These are phyloP conservation scores for Coprinopsis cinerea DNA, from an alignment of 768 basidiomycete species.

Conservation along the genomic window DNA sequence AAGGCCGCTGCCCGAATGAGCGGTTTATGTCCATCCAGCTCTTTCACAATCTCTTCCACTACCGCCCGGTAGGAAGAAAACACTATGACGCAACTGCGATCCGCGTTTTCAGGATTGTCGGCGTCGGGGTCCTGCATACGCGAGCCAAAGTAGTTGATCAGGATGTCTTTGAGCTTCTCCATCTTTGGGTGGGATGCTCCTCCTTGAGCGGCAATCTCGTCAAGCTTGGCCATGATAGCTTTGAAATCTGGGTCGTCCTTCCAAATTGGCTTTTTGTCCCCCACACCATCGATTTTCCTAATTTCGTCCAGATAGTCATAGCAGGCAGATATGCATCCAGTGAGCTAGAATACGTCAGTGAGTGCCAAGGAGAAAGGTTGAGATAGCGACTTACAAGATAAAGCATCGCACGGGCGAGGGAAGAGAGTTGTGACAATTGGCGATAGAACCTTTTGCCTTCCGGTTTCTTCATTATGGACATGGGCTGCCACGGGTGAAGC, in stretches of 20 bases:
- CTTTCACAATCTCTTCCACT: conserved; percentile 85
- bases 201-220: conserved; percentile 47
- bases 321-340: conserved; percentile 3
- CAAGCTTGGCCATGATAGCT: conserved; percentile 61
- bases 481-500: conserved; percentile 42
- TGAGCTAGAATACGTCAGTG: conserved; percentile 1
- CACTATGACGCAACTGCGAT: conserved; percentile 85
- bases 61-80: conserved; percentile 88
- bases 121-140: conserved; percentile 37
- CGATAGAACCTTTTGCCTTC: conserved; percentile 45
- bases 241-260: conserved; percentile 55
- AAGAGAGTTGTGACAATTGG: conserved; percentile 44
- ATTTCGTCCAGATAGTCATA: conserved; percentile 55
- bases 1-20: conserved; percentile 80
- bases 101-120: conserved; percentile 21
- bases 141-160: conserved; percentile 75
- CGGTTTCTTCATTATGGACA: conserved; percentile 64
- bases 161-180: conserved; percentile 68
- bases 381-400: conserved; percentile 60
- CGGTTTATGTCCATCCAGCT: conserved; percentile 69
- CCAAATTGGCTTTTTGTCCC: conserved; percentile 41
- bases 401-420: conserved; percentile 76
- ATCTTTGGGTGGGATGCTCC: conserved; percentile 86
- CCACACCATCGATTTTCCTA: conserved; percentile 30
- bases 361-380: not conserved